Percentiles rank a stretch among this genome's conserved stretches.
These are phyloP conservation scores for Atkinsonella hypoxylon DNA, from an alignment of 2,329 filamentous ascomycete genomes.

Conservation along the genomic window DNA sequence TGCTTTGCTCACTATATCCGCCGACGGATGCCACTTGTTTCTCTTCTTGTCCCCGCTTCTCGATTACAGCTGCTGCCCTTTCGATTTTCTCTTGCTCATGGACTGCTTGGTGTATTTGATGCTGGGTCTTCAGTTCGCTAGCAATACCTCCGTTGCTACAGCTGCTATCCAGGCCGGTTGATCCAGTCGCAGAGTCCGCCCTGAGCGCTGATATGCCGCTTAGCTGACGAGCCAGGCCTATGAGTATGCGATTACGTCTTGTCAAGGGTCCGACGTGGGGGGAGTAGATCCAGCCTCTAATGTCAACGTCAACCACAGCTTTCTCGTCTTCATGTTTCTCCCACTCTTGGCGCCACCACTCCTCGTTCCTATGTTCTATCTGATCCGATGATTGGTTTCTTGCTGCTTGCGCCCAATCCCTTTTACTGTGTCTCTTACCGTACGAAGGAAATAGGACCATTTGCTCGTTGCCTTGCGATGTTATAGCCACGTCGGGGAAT, in stretches of 20 bases:
- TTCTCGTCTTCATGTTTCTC: constrained; percentile 68
- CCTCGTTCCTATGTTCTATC: constrained; percentile 44
- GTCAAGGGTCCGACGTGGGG: constrained; percentile 77
- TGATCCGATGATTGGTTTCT: constrained; percentile 18
- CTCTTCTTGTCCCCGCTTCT: constrained; percentile 59
- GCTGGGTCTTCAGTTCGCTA: constrained; percentile 12
- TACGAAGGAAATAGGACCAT: constrained; percentile 96
- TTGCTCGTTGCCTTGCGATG: constrained; percentile 71
- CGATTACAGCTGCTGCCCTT: constrained; percentile 64
- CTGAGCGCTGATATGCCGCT: constrained; percentile 71
- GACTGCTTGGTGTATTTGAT: constrained; percentile 30
- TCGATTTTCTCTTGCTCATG: constrained; percentile 55
- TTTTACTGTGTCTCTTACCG: constrained; percentile 57
- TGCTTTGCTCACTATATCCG: constrained; percentile 58
- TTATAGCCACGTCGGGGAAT: constrained; percentile 77
- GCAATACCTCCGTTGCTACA: background rate
- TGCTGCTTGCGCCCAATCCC: constrained; percentile 22
- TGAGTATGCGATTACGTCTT: constrained; percentile 72
- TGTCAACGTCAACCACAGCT: constrained; percentile 85
- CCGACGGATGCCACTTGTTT: constrained; percentile 58
- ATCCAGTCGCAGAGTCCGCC: constrained; percentile 18
- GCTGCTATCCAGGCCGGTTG: constrained; percentile 5
- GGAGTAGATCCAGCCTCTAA: constrained; percentile 88
- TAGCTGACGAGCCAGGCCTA: constrained; percentile 76
- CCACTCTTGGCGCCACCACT: constrained; percentile 72